These are phyloP conservation scores for Sclerotinia borealis DNA, from an alignment of 2,329 filamentous ascomycete genomes.

Conservation along the genomic window DNA sequence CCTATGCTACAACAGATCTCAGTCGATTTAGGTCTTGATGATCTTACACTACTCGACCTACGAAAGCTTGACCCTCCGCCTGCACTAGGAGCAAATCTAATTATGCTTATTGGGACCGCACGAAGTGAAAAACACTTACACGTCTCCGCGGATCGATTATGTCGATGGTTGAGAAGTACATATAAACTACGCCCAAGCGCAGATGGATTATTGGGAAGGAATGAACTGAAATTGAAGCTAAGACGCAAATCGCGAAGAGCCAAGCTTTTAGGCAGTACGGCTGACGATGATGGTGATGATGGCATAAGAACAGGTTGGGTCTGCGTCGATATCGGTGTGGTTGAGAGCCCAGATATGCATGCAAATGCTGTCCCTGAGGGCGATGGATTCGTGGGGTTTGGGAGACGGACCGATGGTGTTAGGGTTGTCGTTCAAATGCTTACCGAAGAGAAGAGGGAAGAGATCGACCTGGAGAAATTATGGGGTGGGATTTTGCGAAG, in stretches of 20 bases:
- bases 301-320: constrained; percentile 93
- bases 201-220: constrained; percentile 82
- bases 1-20: constrained; percentile 73
- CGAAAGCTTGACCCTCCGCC: constrained; percentile 79
- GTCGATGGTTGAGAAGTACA: constrained; percentile 72
- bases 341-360: constrained; percentile 47
- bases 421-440: constrained; percentile 66
- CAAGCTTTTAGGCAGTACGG: constrained; percentile 68
- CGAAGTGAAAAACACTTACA: constrained; percentile 91
- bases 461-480: constrained; percentile 60
- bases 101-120: constrained; percentile 90
- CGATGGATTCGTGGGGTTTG: constrained; percentile 70
- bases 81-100: constrained; percentile 76
- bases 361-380: constrained; percentile 41
- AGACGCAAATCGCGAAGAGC: constrained; percentile 74
- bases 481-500: constrained; percentile 40
- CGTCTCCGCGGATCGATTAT: constrained; percentile 81
- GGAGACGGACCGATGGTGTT: constrained; percentile 48
- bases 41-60: constrained; percentile 74
- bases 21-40: constrained; percentile 79
- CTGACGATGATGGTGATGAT: constrained; percentile 63
- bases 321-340: constrained; percentile 78
- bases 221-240: constrained; percentile 85
- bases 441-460: constrained; percentile 61
- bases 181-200: constrained; percentile 71